Evolutionary conservation across 352 stramenopile species (phyloP), one percentile per base, ranked within the genome.

Genomic region (Thalassiosira delicatula): DNA sequence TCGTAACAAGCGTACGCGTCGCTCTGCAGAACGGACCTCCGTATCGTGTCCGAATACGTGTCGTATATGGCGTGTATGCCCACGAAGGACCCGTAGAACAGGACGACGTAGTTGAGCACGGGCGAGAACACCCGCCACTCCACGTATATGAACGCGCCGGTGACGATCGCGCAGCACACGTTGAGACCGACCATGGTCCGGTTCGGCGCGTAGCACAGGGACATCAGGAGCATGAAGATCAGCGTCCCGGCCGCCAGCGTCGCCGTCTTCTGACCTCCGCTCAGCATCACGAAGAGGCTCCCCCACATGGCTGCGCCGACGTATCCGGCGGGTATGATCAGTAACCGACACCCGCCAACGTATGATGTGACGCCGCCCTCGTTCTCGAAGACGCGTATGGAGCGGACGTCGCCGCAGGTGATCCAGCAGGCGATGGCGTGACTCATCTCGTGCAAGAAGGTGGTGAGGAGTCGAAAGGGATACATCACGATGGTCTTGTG

Each of bases 241-340:
- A 93, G 88, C 3, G 60, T 46, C 2, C 67, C 74, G 25, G 79
- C 87, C 0, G 84, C 85, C 23, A 79, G 62, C 17, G 84, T 88
- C 0, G 87, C 72, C 3, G 77, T 89, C 32, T 68, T 88, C 57
- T 72, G 59, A 21, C 86, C 87, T 51, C 87, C 89, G 61, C 76
- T 88, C 9, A 92, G 27, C 44, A 91, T 89, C 0, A 93, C 88
- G 70, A 94, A 93, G 23, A 84, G 25, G n/a, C 76, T 85, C 23
- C 86, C 90, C 90, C 90, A 93, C 33, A 94, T 89, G 4, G 88
- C 81, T 33, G 77, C 69, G 12, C 90, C 90, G 25, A 93, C 81
- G 53, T 94, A 94, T 23, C 90, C 90, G 2, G 90, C 90, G 23
- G 90, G 90, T 66, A 94, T 92, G 63, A 94, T 87, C 17, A 89